Evolutionary conservation across 164 flowering plant genomes (phyloP), one percentile per base, ranked within the genome.

Genomic region (Magnolia sinica): DNA sequence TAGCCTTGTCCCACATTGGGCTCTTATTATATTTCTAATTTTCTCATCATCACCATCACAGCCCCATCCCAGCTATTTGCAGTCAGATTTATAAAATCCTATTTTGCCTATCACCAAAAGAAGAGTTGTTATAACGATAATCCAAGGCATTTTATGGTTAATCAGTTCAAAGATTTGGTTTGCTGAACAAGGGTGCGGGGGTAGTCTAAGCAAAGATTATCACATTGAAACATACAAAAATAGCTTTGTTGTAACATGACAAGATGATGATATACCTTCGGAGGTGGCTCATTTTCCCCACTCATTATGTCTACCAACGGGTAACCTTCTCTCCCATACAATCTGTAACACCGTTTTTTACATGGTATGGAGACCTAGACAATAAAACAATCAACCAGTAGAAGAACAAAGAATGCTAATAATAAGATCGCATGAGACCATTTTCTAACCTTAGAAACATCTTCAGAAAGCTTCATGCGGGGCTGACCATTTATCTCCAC

Each of bases 401-500:
- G 55, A 67, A 74, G 61, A 70, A 37, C 49, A 75, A 75, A 51
- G 19, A 72, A 72, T 18, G 64, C 37, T 23, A 72, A 52, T 20
- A 37, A 72, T 8, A 18, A 72, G 16, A 55, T 52, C 69, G 55
- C 24, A 77, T 52, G 66, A 65, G 7, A 68, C 51, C 64, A 71
- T 68, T 64, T 79, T 69, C 83, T 79, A 79, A 96, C 99, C 99
- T 96, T 96, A 69, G 99, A 79, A 77, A 96, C 91, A 85, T 96
- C 99, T 89, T 96, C 99, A 52, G 99, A 96, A 50, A 96, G 93
- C 73, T 96, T 94, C 63, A 94, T 96, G 10, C 98, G 97, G 58
- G 99, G 99, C 82, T 93, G 97, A 79, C 85, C 83, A 76, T 94
- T 93, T 79, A 96, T 96, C 84, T 96, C 99, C 71, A 96, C 98